Evolutionary conservation across 192 early-diverging fungal species (phyloP).

Genomic region (Coemansia sp.): DNA sequence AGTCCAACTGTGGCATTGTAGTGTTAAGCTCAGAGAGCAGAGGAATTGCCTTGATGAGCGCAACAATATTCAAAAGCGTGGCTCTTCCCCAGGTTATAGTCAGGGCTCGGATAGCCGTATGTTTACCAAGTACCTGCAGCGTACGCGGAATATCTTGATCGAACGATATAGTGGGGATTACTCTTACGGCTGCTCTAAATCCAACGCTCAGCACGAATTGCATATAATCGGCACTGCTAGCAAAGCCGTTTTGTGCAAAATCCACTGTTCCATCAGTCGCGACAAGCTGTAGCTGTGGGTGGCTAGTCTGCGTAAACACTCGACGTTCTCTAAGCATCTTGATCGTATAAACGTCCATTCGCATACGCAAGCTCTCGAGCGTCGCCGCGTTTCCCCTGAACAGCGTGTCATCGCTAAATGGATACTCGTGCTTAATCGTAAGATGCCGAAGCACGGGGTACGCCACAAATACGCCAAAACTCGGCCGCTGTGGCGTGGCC

Average conservation of each 20-base stretch:
- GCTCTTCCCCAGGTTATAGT: background rate
- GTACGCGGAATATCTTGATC: background rate
- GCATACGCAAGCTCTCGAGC: background rate
- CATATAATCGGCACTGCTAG: background rate
- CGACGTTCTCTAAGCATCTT: background rate
- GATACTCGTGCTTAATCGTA: background rate
- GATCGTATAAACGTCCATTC: background rate
- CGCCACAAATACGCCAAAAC: background rate
- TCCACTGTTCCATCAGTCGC: background rate
- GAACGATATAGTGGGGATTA: background rate
- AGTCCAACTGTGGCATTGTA: background rate
- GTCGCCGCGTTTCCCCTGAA: background rate
- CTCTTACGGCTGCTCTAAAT: background rate
- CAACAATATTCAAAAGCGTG: background rate
- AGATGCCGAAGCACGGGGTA: background rate
- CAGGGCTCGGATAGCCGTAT: background rate
- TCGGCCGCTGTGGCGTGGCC: background rate
- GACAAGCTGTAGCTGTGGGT: background rate
- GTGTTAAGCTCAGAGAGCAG: background rate
- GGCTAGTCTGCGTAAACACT: background rate
- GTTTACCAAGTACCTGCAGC: background rate
- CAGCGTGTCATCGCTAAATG: too few relatives aligned
- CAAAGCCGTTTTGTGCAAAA: background rate
- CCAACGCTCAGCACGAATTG: background rate
- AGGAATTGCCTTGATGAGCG: background rate